A percentile compares a stretch with the other conserved stretches of the same genome.
phyloP scores from a whole-genome alignment of 1,284 basidiomycete species.

The Marasmius sp. region DNA sequence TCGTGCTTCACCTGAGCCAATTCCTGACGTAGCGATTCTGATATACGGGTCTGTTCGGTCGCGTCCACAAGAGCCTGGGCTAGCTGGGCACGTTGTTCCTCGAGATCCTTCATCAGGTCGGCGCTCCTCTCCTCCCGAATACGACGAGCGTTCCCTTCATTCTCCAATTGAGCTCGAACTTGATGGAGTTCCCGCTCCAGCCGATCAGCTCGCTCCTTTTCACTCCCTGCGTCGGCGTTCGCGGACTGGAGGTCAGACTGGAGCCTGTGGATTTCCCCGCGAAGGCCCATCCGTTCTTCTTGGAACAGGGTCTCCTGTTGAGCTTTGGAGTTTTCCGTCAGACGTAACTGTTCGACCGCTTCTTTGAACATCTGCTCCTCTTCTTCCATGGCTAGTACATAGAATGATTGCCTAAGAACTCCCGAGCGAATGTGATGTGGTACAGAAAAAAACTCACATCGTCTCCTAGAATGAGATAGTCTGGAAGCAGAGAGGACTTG shows the following conservation, averaged over 20 bases:
- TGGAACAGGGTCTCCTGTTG: slow-evolving; percentile 54
- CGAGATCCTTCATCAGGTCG: slow-evolving; percentile 61
- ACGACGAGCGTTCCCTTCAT: slow-evolving; percentile 54
- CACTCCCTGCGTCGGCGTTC: slow-evolving; percentile 36
- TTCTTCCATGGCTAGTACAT: slow-evolving; percentile 55
- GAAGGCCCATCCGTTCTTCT: slow-evolving; percentile 51
- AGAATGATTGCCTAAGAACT: slow-evolving; percentile 12
- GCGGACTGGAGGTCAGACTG: slow-evolving; percentile 40
- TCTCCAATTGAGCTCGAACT: slow-evolving; percentile 61
- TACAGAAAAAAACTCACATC: slow-evolving; percentile 48
- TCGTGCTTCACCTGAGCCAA: slow-evolving; percentile 61
- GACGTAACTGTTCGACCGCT: slow-evolving; percentile 60
- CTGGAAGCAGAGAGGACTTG: slow-evolving; percentile 74
- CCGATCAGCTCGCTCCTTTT: slow-evolving; percentile 49
- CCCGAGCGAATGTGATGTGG: slow-evolving; percentile 3
- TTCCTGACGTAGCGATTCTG: slow-evolving; percentile 71
- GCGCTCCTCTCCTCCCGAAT: slow-evolving; percentile 67
- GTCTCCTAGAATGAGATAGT: slow-evolving; percentile 61
- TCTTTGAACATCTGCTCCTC: slow-evolving; percentile 73
- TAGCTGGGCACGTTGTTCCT: slow-evolving; percentile 58
- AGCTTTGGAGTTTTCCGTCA: slow-evolving; percentile 50
- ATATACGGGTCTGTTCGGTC: slow-evolving; percentile 59
- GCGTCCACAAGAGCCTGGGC: slow-evolving; percentile 68
- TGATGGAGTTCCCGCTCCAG: slow-evolving; percentile 68
- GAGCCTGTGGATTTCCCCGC: slow-evolving; percentile 56